phyloP scores from a whole-genome alignment of 805 yeast genomes.

The Starmerella vitae region DNA sequence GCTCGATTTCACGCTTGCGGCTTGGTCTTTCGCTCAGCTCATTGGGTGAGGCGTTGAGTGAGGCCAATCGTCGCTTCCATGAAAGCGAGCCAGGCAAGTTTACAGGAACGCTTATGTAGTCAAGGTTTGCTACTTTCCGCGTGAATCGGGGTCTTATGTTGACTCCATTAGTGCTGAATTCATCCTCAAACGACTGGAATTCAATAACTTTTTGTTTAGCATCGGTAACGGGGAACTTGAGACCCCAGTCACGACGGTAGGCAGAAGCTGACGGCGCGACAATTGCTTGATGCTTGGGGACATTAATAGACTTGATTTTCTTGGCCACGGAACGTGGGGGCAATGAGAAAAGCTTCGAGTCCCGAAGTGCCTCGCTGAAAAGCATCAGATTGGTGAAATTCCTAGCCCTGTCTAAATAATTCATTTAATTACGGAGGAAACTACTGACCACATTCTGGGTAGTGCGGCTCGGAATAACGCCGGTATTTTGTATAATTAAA shows the following conservation, averaged over 20 bases:
- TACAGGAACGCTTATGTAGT: slow-evolving; percentile 23
- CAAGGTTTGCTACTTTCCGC: slow-evolving; percentile 23
- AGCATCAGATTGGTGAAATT: slow-evolving; percentile 4
- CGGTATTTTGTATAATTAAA: slow-evolving; percentile 34
- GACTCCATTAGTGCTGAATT: slow-evolving; percentile 23
- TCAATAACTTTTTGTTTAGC: slow-evolving; percentile 21
- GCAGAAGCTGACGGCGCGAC: slow-evolving; percentile 26
- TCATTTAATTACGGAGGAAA: slow-evolving; percentile 11
- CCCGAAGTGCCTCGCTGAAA: slow-evolving; percentile 19
- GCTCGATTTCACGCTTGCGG: slow-evolving; percentile 11
- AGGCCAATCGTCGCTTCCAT: slow-evolving; percentile 16
- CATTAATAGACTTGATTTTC: slow-evolving; percentile 11
- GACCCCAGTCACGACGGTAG: slow-evolving; percentile 29
- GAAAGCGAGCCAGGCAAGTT: slow-evolving; percentile 11
- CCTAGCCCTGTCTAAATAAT: slow-evolving; percentile 1
- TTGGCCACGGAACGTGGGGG: slow-evolving; percentile 17
- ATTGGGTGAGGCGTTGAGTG: slow-evolving; percentile 11
- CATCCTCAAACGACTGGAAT: slow-evolving; percentile 22
- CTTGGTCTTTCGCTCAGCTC: slow-evolving; percentile 7
- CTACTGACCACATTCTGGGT: slow-evolving; percentile 38
- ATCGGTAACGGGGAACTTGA: slow-evolving; percentile 22
- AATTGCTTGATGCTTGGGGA: slow-evolving; percentile 25
- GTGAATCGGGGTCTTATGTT: slow-evolving; percentile 21
- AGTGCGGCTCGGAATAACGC: slow-evolving; percentile 62
- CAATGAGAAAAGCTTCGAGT: slow-evolving; percentile 22